Evolutionary conservation across 2,329 filamentous ascomycete genomes (phyloP), one percentile per base, ranked within the genome.

Genomic region (Bipolaris cookei): DNA sequence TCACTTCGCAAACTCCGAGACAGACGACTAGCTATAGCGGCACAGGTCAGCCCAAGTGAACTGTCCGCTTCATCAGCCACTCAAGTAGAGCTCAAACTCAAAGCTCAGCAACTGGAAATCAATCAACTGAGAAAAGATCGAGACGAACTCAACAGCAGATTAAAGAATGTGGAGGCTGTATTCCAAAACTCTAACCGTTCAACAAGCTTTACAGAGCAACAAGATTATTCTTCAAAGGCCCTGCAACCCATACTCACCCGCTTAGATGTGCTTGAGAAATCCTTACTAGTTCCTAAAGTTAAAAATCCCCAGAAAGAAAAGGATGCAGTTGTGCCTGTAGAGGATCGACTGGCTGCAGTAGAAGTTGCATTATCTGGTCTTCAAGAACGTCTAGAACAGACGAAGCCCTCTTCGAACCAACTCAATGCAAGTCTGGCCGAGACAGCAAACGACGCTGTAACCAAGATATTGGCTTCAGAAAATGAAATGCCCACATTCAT

Each of bases 91-190:
- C 8, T n/a, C 20, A 46, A 47, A 44, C 42, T 61, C 37, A 44
- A 48, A 37, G 48, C 52, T 4, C 54, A 58, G 11, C 48, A 51
- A 23, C 11, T 45, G 8, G 58, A 61, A 2, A 61, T 61, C 16
- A 14, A n/a, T 11, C 38, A 52, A 7, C 54, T 63, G 5, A 55
- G 44, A 32, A 56, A 54, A 41, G 57, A 53, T 20, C 37, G 51
- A 28, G 51, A 56, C 13, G 30, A 53, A 23, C 45, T 57, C 4
- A 53, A n/a, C 23, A 38, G 32, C 28, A 30, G 34, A 21, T 23
- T 46, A 32, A 42, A 47, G 16, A 43, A 45, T 13, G 39, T 46
- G 16, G 42, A 53, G 21, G 16, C 10, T n/a, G 20, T 4, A 3
- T 38, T 45, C 14, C 10, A 44, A 11, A 23, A 10, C 14, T n/a